Conservation (phyloP, 192 early-diverging fungal species). For the Umbelopsis isabellina region DNA sequence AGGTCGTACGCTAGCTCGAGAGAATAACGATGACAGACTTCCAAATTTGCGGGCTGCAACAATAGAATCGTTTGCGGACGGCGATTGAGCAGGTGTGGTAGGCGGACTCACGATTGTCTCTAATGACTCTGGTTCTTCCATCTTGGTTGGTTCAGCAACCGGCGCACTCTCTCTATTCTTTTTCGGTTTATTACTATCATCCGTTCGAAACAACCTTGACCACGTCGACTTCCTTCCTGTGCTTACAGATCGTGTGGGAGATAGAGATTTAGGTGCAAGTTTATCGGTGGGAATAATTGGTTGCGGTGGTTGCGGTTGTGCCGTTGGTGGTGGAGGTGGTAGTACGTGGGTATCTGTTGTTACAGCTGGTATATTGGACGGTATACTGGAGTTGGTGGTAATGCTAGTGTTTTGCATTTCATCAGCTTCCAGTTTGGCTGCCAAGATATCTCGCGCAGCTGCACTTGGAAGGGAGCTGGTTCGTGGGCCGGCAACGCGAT, state of each 20-base stretch:
- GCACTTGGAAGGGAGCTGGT: constrained; percentile 25
- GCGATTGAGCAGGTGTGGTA: neutral
- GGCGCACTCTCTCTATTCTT: constrained; percentile 27
- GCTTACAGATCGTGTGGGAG: constrained; percentile 2
- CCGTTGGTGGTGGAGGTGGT: no score
- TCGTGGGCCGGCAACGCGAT: constrained; percentile 20
- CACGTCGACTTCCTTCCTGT: constrained; percentile 41
- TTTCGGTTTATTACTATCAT: constrained; percentile 49
- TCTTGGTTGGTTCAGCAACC: neutral
- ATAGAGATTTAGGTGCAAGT: neutral
- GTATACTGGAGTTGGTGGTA: neutral
- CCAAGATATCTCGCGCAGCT: neutral
- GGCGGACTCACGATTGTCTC: neutral
- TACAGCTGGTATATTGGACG: constrained; percentile 23
- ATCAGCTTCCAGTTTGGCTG: constrained; percentile 11
- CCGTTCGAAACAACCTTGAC: constrained; percentile 46
- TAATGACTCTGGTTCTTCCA: neutral
- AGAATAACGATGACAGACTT: constrained; percentile 27
- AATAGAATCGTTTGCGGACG: neutral
- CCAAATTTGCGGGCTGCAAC: constrained; percentile 5
- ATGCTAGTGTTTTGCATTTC: neutral
- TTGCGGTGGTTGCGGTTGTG: no score
- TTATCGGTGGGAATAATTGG: neutral
- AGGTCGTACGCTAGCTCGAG: constrained; percentile 15
- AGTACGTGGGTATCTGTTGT: constrained; percentile 12